Evolutionary conservation across 768 basidiomycete genomes (phyloP), one percentile per base, ranked within the genome.

Genomic region (Boletus reticuloceps): DNA sequence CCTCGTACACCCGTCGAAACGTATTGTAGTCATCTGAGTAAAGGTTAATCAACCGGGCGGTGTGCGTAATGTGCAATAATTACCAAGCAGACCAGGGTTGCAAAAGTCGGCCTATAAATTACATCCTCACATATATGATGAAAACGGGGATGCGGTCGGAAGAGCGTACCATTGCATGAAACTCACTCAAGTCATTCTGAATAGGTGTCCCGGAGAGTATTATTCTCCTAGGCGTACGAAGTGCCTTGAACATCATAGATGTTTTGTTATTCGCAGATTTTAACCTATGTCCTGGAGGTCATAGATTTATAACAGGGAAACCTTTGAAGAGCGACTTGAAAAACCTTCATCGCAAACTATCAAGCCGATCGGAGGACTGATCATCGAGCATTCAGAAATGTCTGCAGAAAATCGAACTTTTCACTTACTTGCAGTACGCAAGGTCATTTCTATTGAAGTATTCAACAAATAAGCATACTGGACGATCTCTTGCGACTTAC

Each of bases 141-240:
- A 47, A 37, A 47, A 17, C 39, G 34, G 34, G 49, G 38, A 9
- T 42, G 19, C 40, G 0, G 4, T 7, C 9, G 9, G n/a, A 50
- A 16, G 19, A 37, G 64, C 80, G 59, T 59, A 94, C 94, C 96
- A 98, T 98, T 5, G 94, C 83, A 71, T 97, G 96, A 66, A 96
- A 96, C 70, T 99, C 97, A 58, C 88, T 78, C 29, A 99, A 73
- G 69, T 98, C 93, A 71, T 99, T 99, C 69, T 98, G 97, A 40
- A 99, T 91, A 1, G 97, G 97, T 1, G 97, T 99, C 32, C 97
- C 97, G 1, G 94, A 94, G 5, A 99, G 77, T 37, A 99, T 95
- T 58, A 98, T 79, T 37, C 96, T 76, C 22, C 91, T 78, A 12
- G 79, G 80, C 3, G 92, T 93, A 46, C 79, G 79, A 29, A 99